Base-by-base conservation (phyloP, 306 rosid genomes). In the Astragalus membranaceus region DNA sequence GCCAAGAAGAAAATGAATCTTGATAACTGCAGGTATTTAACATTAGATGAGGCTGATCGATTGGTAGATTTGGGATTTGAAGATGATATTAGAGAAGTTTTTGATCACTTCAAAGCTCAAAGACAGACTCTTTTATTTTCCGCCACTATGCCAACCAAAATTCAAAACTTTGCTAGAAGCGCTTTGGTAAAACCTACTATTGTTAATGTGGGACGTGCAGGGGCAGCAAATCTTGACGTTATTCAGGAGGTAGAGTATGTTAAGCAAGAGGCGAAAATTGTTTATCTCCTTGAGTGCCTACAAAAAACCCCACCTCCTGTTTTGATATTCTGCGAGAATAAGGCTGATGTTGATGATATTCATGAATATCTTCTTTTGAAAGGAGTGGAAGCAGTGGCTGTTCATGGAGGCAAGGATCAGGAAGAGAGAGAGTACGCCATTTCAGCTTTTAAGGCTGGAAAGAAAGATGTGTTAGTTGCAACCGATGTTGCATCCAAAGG, bases 351-450 rank as follows among this genome's bases (percentile, higher is more conserved):
- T 0, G 98, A 93, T 70, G 98, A 90, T 70, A 90, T 93, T 72
- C 98, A 90, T 51, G 97, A 93, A 75, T 93, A 93, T 72, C 97
- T 93, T 29, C 96, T 90, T 63, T 67, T 90, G 76, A 93, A 90
- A 84, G 98, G 98, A 73, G 97, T 93, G 10, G 97, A 90, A 85
- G 97, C 92, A 10, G 96, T 93, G 85, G 92, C 98, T 59, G 74
- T 93, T 69, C 98, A 93, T 50, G 96, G 97, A 76, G 98, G 98
- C 64, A 93, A 90, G 78, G 97, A 90, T 85, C 98, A 93, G 82
- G 97, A 88, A 71, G 98, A 88, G 76, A 88, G 96, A 80, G 97
- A 90, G 80, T 86, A 85, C 54, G 88, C 98, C 36, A 88, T 94
- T 67, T 62, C 96, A 36, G 58, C 96, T 44, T 90, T 88, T 56